Base-by-base conservation (phyloP, 257 asterid species). In the Solanum microdontum region DNA sequence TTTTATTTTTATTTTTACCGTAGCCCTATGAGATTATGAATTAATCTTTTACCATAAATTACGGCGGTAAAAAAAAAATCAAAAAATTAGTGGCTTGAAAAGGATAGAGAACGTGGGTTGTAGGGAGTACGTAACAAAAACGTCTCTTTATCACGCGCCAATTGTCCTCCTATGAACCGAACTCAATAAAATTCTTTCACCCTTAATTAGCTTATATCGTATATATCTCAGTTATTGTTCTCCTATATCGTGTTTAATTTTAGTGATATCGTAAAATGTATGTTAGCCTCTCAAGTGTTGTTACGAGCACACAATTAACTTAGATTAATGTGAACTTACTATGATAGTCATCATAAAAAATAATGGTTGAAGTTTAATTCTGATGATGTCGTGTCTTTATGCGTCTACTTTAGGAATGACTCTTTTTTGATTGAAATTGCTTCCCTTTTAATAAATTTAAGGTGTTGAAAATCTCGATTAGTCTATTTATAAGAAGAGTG, bases 121-220 rank as follows among this genome's bases (percentile, higher is more conserved):
- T 36, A 75, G 51, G 30, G 17, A 36, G 83, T 21, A 34, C 5
- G 51, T 73, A 73, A 19, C 48, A 73, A 73, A 73, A 30, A 6
- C 12, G 77, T 34, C 82, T 73, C 24, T 21, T 17, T 72, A 15
- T 72, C 79, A 70, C 39, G 39, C 76, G 11, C 77, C n/a, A 28
- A 28, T 45, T 19, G 6, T 28, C 24, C 40, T 72, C 8, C 8
- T 6, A 3, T 32, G 77, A 32, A 26, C 0, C 12, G 1, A 51
- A 15, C 9, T 17, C n/a, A 9, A 51, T 51, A 17, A 6, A 51
- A 51, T 0, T 0, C 0, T 2, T 15, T 24, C 15, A 17, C 1
- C 9, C 10, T 55, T 73, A 5, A 73, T 73, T 1, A 19, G 0
- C 34, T 72, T 2, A 17, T 32, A 8, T 72, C 3, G 0, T 17